Evolutionary conservation across 2,329 filamentous ascomycete species (phyloP), one percentile per base, ranked within the genome.

Genomic region (Rhynchosporium secalis): DNA sequence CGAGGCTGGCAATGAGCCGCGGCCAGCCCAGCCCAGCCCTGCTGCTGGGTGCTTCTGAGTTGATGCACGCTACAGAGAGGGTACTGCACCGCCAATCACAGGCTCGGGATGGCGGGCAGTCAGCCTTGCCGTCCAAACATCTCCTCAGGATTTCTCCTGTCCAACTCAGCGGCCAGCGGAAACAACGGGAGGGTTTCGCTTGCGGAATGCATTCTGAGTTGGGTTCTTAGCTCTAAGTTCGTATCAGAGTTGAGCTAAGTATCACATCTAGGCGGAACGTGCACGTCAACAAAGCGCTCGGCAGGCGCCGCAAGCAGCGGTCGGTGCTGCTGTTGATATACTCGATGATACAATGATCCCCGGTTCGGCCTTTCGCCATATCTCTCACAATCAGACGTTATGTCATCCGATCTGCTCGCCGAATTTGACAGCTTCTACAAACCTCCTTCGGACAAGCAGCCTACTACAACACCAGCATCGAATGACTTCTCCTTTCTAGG

Each of bases 321-420:
- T 12, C 40, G 15, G 33, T 12, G 40, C 54, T 31, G 40, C 54
- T 40, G 45, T 20, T 46, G 29, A 20, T 59, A 33, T 36, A 43
- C 56, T 29, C 56, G 26, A 51, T 51, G 47, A 51, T 43, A n/a
- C 51, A 40, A 49, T 33, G 15, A 58, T 41, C 12, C 38, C 26
- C 13, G 38, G 40, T 28, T 51, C 36, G 36, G 36, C 40, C 28
- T 33, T 33, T 49, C 56, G 57, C 48, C 47, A 13, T 36, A 20
- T 41, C 38, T 7, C 31, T 51, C 6, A 7, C 36, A 10, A 26
- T 40, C 41, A 38, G 36, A 38, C 61, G 64, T 38, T 28, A 88
- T 88, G 85, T 88, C 86, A 68, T 83, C 85, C 65, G 85, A 88
- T 74, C 81, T 88, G 62, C 85, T 88, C 71, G 85, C 84, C 60